These are phyloP conservation scores for Solanum aculeatissimum DNA, from an alignment of 305 asterid species.

Conservation along the genomic window DNA sequence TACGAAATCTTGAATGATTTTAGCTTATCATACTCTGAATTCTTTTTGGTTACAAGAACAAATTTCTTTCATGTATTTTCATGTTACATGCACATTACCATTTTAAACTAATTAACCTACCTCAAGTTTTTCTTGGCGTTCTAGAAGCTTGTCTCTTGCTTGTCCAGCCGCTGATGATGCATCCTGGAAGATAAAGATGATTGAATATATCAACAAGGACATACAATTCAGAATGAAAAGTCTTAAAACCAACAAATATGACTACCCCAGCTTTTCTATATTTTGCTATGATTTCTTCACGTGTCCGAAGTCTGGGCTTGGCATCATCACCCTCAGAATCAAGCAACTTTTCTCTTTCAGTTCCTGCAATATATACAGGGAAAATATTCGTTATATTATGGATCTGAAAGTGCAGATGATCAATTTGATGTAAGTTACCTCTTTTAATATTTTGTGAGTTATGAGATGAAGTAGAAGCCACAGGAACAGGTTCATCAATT, in stretches of 20 bases:
- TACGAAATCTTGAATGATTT: neutral
- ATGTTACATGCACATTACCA: neutral
- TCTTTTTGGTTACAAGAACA: neutral
- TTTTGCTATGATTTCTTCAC: conserved; percentile 77
- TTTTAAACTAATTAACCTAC: conserved; percentile 17
- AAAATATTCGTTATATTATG: conserved; percentile 4
- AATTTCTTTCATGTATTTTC: neutral
- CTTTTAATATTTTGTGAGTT: conserved; percentile 26
- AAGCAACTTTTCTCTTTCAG: conserved; percentile 50
- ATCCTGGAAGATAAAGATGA: conserved; percentile 38
- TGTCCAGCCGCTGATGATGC: conserved; percentile 81
- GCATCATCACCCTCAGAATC: conserved; percentile 34
- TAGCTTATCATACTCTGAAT: neutral
- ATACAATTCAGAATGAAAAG: neutral
- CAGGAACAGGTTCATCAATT: conserved; percentile 63
- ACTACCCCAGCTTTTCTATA: conserved; percentile 79
- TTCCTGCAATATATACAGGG: conserved; percentile 28
- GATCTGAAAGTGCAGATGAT: neutral
- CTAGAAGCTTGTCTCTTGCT: conserved; percentile 81
- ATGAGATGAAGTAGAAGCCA: conserved; percentile 35
- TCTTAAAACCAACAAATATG: neutral
- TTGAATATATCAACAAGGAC: neutral
- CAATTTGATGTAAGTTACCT: conserved; percentile 18
- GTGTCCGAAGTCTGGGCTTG: conserved; percentile 63
- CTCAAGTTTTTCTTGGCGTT: conserved; percentile 95